phyloP scores from a whole-genome alignment of 768 basidiomycete species.

The Lactarius indigo region DNA sequence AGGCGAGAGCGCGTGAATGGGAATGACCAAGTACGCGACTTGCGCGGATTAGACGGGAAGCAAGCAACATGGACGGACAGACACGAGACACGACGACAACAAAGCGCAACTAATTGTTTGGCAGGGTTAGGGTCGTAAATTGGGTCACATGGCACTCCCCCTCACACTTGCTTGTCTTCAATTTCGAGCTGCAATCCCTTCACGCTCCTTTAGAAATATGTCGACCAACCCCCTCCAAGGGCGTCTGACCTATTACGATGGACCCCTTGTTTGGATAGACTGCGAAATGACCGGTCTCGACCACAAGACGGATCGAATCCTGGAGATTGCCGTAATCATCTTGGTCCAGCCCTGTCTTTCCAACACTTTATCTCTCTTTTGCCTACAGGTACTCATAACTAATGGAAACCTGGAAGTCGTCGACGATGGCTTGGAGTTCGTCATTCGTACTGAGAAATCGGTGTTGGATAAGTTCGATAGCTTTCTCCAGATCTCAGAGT shows the following conservation, averaged over 20 bases:
- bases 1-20: not conserved
- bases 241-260: conserved; percentile 41
- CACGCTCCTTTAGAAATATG: conserved; percentile 5
- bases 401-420: conserved; percentile 78
- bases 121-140: conserved; percentile 15
- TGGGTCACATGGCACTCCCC: conserved; percentile 2
- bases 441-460: conserved; percentile 69
- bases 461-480: conserved; percentile 59
- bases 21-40: not conserved
- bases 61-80: conserved; percentile 16
- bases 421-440: conserved; percentile 74
- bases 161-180: not conserved
- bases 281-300: conserved; percentile 86
- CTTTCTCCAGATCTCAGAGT: not conserved
- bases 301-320: conserved; percentile 59
- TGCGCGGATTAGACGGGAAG: conserved; percentile 1
- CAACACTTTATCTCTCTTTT: not conserved
- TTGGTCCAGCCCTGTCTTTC: not conserved
- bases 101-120: no score
- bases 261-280: conserved; percentile 80
- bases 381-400: conserved; percentile 75
- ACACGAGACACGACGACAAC: not conserved
- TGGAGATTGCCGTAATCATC: conserved; percentile 70
- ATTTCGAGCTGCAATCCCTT: not conserved
- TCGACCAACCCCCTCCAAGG: conserved; percentile 1